A percentile compares a stretch with the other conserved stretches of the same genome.
These are phyloP conservation scores for Pilatotrama ljubarskyi DNA, from an alignment of 768 basidiomycete species.

Conservation along the genomic window DNA sequence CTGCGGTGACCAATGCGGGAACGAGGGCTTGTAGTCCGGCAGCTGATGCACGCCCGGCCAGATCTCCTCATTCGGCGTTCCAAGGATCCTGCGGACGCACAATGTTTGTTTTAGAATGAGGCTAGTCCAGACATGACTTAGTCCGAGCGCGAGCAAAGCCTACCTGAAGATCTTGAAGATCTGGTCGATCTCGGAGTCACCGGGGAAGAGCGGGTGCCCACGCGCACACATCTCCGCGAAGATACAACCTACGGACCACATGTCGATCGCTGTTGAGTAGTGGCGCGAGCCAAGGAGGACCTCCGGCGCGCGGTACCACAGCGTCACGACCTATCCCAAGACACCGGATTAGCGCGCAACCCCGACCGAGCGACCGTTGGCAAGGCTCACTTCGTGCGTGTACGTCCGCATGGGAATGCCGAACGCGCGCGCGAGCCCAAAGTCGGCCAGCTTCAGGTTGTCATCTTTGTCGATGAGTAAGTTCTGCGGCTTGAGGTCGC, in stretches of 20 bases:
- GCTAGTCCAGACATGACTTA: no score
- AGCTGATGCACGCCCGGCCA: constrained; percentile 91
- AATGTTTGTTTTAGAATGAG: neutral
- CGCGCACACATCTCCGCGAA: constrained; percentile 98
- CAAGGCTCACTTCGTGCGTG: constrained; percentile 82
- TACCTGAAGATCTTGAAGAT: constrained; percentile 99
- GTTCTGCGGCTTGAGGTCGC: constrained; percentile 97
- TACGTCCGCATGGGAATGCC: constrained; percentile 99
- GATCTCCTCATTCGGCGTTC: constrained; percentile 85
- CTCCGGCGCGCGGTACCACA: constrained; percentile 99
- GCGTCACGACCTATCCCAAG: constrained; percentile 81
- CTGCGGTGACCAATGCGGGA: constrained; percentile 90
- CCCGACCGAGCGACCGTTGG: no score
- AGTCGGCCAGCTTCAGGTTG: constrained; percentile 95
- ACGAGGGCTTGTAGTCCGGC: constrained; percentile 95
- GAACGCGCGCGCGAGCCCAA: constrained; percentile 94
- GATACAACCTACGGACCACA: constrained; percentile 99
- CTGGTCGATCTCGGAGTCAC: constrained; percentile 99
- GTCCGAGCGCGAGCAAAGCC: constrained; percentile 21
- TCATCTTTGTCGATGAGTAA: constrained; percentile 85
- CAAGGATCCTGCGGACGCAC: constrained; percentile 65
- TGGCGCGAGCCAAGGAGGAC: constrained; percentile 94
- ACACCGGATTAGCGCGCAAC: no score
- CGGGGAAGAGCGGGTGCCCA: constrained; percentile 89
- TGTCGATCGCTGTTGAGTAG: constrained; percentile 97